Conservation (phyloP, 2,329 filamentous ascomycete species). For the Metarhizium sp. region DNA sequence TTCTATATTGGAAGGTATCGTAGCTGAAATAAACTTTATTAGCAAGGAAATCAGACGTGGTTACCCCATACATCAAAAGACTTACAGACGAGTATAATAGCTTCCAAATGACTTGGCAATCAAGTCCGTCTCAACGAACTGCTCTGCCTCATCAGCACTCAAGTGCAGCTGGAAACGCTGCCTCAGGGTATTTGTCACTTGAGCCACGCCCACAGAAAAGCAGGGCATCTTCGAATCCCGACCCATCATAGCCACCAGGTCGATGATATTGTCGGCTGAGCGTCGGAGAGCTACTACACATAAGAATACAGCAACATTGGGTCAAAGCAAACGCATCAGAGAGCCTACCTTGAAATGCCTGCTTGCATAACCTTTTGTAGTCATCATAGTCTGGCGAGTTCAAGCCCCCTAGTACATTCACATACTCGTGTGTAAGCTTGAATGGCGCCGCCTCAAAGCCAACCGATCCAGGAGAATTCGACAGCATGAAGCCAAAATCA, state of each 20-base stretch:
- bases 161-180: slow-evolving; percentile 75
- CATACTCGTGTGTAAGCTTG: slow-evolving; percentile 78
- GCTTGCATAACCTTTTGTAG: slow-evolving; percentile 72
- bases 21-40: slow-evolving; percentile 41
- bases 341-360: slow-evolving; percentile 66
- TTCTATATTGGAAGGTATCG: slow-evolving; percentile 80
- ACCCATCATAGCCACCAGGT: slow-evolving; percentile 78
- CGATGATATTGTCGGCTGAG: slow-evolving; percentile 72
- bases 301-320: background rate
- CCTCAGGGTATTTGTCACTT: slow-evolving; percentile 59
- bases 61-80: slow-evolving; percentile 1
- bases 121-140: slow-evolving; percentile 71
- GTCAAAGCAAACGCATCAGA: background rate
- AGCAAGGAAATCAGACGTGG: background rate
- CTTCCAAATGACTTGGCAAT: slow-evolving; percentile 75
- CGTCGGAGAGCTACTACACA: slow-evolving; percentile 54
- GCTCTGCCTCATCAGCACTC: slow-evolving; percentile 72
- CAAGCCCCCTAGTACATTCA: slow-evolving; percentile 70
- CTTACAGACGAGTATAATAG: slow-evolving; percentile 79
- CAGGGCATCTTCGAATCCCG: slow-evolving; percentile 77
- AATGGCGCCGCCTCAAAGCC: slow-evolving; percentile 83
- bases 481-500: slow-evolving; percentile 85
- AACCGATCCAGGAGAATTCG: slow-evolving; percentile 74
- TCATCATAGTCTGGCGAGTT: slow-evolving; percentile 61
- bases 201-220: slow-evolving; percentile 63